phyloP scores from a whole-genome alignment of 1,139 yeast species.

The Yamadazyma blattariae region DNA sequence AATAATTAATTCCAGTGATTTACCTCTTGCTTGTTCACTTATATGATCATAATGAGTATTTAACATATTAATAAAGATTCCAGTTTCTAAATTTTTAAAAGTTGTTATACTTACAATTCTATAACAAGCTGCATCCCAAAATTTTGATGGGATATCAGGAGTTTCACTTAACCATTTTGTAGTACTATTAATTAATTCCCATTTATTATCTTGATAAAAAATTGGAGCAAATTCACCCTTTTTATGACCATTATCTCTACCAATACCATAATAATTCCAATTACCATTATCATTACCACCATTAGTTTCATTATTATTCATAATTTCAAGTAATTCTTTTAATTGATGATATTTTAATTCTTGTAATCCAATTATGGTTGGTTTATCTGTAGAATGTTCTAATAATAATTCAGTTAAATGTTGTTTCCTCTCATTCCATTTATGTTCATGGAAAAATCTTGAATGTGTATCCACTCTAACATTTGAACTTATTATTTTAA shows the following conservation, averaged over 20 bases:
- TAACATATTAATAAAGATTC: conserved; percentile 27
- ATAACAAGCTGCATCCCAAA: conserved; percentile 41
- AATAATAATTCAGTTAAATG: conserved; percentile 17
- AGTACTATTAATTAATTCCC: conserved; percentile 30
- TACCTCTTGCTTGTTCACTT: conserved; percentile 34
- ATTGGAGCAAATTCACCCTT: conserved; percentile 47
- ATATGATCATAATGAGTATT: conserved; percentile 45
- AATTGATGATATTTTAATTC: conserved; percentile 27
- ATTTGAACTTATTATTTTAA: conserved; percentile 17
- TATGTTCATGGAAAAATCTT: conserved; percentile 21
- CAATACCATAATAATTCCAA: conserved; percentile 43
- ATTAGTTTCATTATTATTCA: conserved; percentile 11
- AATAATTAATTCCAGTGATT: conserved; percentile 27
- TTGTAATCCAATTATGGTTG: conserved; percentile 28
- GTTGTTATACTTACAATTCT: conserved; percentile 42
- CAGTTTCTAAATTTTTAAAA: conserved; percentile 20
- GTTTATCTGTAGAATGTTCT: conserved; percentile 11
- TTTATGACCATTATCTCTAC: conserved; percentile 42
- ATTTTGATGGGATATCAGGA: conserved; percentile 38
- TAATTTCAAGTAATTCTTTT: conserved; percentile 18
- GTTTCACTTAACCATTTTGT: conserved; percentile 44
- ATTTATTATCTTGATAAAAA: conserved; percentile 27
- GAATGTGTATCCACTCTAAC: conserved; percentile 21
- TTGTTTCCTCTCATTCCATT: conserved; percentile 21
- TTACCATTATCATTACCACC: conserved; percentile 6